phyloP scores from a whole-genome alignment of 495 filamentous ascomycete species.

The Neurospora sp. region DNA sequence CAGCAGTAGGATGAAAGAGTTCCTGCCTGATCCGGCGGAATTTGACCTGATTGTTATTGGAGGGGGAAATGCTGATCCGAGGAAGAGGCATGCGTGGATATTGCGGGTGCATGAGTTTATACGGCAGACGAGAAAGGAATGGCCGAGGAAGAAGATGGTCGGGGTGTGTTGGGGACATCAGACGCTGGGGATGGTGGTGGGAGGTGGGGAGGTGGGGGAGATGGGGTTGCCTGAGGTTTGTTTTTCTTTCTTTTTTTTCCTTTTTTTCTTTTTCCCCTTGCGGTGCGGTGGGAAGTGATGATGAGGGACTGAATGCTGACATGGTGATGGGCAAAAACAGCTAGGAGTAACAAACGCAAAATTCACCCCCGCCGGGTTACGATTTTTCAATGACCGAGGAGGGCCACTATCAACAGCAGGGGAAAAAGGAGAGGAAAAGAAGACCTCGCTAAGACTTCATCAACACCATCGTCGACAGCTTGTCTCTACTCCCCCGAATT shows the following conservation, averaged over 20 bases:
- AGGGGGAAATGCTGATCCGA: slow-evolving; percentile 37
- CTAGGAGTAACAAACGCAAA: slow-evolving; percentile 29
- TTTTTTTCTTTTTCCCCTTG: too few species aligned
- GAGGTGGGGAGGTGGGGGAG: slow-evolving; percentile 26
- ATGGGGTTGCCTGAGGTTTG: slow-evolving; percentile 30
- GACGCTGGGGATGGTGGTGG: slow-evolving; percentile 32
- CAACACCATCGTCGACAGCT: slow-evolving; percentile 35
- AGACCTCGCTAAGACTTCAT: slow-evolving; percentile 19
- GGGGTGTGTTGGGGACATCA: slow-evolving; percentile 43
- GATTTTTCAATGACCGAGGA: slow-evolving; percentile 16
- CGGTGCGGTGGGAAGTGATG: too few species aligned
- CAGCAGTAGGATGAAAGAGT: neutral
- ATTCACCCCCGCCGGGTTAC: slow-evolving; percentile 24
- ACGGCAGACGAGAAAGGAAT: slow-evolving; percentile 22
- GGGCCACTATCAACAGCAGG: neutral
- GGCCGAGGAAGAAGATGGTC: slow-evolving; percentile 32
- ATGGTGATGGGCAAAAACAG: too few species aligned
- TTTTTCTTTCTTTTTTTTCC: neutral
- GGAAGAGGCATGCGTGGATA: slow-evolving; percentile 33
- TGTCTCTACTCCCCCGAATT: slow-evolving; percentile 23
- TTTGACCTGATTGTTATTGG: slow-evolving; percentile 40
- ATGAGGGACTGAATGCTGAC: too few species aligned
- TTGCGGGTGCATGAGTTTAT: slow-evolving; percentile 33
- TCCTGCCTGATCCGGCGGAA: slow-evolving; percentile 28
- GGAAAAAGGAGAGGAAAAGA: neutral